Evolutionary conservation across 2,329 filamentous ascomycete species (phyloP).

Genomic region (Calonectria pauciramosa): DNA sequence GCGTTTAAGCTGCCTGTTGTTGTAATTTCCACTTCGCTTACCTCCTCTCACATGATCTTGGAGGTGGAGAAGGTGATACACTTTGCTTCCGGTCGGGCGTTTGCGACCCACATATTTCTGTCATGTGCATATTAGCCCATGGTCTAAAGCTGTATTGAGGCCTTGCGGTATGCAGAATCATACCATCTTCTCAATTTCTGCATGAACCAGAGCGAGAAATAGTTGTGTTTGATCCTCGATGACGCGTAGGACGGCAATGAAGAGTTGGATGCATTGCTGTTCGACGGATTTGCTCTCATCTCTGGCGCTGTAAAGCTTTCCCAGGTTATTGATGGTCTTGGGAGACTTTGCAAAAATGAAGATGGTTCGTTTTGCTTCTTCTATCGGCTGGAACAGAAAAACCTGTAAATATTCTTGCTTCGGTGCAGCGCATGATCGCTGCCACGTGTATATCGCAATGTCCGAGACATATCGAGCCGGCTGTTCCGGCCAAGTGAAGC

Average conservation of each 20-base stretch:
- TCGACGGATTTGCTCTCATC: background rate
- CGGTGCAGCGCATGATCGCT: background rate
- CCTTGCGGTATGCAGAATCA: background rate
- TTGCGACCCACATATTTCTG: background rate
- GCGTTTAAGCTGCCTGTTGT: background rate
- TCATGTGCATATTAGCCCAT: background rate
- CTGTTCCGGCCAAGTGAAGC: background rate
- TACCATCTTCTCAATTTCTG: background rate
- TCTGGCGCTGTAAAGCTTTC: background rate
- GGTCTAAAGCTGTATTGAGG: background rate
- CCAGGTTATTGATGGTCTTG: background rate
- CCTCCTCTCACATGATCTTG: background rate
- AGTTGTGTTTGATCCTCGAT: background rate
- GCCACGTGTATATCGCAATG: background rate
- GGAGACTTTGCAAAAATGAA: background rate
- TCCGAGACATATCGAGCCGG: background rate
- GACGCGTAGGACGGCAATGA: background rate
- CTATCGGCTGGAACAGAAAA: background rate
- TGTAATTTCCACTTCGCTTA: background rate
- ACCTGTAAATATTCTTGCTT: background rate
- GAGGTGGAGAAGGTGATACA: background rate
- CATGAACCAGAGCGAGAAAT: background rate
- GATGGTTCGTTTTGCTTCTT: background rate
- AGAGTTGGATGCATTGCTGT: background rate
- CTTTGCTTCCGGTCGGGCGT: background rate